phyloP scores from a whole-genome alignment of 2,329 filamentous ascomycete genomes.

The Rachicladosporium sp. region DNA sequence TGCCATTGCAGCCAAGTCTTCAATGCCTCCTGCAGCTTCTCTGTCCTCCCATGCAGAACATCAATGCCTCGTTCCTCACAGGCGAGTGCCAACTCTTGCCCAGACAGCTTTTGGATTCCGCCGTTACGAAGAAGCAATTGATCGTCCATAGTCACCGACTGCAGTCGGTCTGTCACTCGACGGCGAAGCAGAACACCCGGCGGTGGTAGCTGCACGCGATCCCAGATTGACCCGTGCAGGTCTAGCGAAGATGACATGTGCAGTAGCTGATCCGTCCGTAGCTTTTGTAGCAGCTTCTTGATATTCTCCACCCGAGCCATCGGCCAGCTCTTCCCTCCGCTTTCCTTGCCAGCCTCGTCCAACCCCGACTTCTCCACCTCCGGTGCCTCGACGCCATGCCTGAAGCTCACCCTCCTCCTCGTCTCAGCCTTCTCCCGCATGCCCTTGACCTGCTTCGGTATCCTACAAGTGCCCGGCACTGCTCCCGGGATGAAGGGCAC shows the following conservation, averaged over 20 bases:
- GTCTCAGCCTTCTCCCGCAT: slow-evolving; percentile 42
- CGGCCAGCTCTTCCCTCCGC: slow-evolving; percentile 35
- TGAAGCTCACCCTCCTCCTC: slow-evolving; percentile 39
- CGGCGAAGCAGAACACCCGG: slow-evolving; percentile 42
- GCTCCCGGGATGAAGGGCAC: slow-evolving; percentile 59
- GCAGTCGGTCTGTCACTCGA: slow-evolving; percentile 42
- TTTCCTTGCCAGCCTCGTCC: slow-evolving; percentile 26
- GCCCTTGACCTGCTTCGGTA: slow-evolving; percentile 62
- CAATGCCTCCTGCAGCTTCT: slow-evolving; percentile 21
- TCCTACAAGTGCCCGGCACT: slow-evolving; percentile 70
- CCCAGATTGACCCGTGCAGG: slow-evolving; percentile 29
- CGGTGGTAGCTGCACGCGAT: slow-evolving; percentile 33
- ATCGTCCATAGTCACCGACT: slow-evolving; percentile 61
- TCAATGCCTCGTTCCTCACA: slow-evolving; percentile 24
- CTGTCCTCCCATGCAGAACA: slow-evolving; percentile 16
- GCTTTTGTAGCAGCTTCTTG: slow-evolving; percentile 6
- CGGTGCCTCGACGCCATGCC: slow-evolving; percentile 56
- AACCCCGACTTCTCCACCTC: slow-evolving; percentile 10
- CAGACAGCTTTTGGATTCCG: slow-evolving; percentile 45
- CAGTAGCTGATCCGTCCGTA: slow-evolving; percentile 27
- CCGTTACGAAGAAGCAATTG: slow-evolving; percentile 51
- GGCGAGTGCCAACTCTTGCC: slow-evolving; percentile 25
- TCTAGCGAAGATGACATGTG: slow-evolving; percentile 31
- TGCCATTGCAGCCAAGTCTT: slow-evolving; percentile 28
- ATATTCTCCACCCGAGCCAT: slow-evolving; percentile 8